These are phyloP conservation scores for Eimeria tenella DNA, from an alignment of 169 alveolate species.

Conservation along the genomic window DNA sequence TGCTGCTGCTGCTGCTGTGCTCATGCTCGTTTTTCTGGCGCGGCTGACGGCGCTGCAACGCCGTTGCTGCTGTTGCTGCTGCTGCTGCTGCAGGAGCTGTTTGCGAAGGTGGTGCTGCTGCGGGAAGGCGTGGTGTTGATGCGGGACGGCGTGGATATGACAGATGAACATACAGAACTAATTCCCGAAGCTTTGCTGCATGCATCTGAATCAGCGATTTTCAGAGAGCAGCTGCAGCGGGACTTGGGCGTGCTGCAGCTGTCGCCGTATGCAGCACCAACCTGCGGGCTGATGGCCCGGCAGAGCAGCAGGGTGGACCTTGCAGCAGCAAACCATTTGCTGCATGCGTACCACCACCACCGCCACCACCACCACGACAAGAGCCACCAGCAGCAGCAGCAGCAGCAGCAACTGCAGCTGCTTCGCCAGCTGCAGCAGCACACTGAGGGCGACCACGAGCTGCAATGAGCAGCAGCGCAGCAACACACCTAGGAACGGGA, in stretches of 20 bases:
- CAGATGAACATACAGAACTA: neutral
- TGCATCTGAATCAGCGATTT: slow-evolving; percentile 4
- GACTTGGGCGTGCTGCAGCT: slow-evolving; percentile 47
- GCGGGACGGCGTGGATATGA: slow-evolving; percentile 44
- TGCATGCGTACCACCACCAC: neutral
- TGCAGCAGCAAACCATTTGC: neutral
- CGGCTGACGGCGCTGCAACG: neutral
- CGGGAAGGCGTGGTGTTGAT: slow-evolving; percentile 49
- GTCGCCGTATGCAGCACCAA: slow-evolving; percentile 53
- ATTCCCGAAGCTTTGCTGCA: slow-evolving; percentile 1
- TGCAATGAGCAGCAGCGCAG: neutral
- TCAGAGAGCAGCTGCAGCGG: slow-evolving; percentile 61
- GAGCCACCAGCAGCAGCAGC: slow-evolving; percentile 29
- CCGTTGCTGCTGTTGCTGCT: slow-evolving; percentile 2
- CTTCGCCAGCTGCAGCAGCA: neutral
- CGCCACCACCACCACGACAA: neutral
- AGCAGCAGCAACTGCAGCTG: slow-evolving; percentile 10
- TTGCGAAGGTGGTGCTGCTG: slow-evolving; percentile 38
- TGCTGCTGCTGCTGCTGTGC: slow-evolving; percentile 29
- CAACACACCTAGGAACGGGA: neutral
- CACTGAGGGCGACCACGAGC: neutral
- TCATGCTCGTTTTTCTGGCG: neutral
- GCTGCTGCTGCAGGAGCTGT: slow-evolving; percentile 44
- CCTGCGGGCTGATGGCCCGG: neutral
- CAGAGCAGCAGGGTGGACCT: neutral